These are phyloP conservation scores for Ramaria rubella DNA, from an alignment of 768 basidiomycete species.

Conservation along the genomic window DNA sequence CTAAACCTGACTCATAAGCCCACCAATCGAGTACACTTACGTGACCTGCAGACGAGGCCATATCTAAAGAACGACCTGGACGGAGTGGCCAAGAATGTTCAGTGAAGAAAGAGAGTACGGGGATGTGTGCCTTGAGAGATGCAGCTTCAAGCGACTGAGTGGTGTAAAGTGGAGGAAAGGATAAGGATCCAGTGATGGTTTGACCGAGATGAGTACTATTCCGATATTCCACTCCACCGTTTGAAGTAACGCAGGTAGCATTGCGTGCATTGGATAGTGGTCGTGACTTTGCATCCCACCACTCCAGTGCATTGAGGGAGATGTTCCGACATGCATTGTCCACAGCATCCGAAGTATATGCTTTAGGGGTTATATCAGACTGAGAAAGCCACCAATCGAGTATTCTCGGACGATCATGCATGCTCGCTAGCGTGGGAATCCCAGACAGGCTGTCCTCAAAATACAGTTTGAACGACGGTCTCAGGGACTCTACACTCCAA, in stretches of 20 bases:
- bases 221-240: neutral
- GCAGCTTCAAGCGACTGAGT: constrained; percentile 76
- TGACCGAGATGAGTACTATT: neutral
- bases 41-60: constrained; percentile 73
- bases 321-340: constrained; percentile 77
- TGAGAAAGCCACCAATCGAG: constrained; percentile 79
- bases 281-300: constrained; percentile 65
- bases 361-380: constrained; percentile 46
- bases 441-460: constrained; percentile 49
- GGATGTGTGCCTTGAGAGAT: constrained; percentile 68
- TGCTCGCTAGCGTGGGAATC: constrained; percentile 72
- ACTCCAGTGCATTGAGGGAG: constrained; percentile 66
- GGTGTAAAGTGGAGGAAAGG: constrained; percentile 61
- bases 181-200: neutral
- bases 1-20: constrained; percentile 62
- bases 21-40: constrained; percentile 80
- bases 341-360: constrained; percentile 54
- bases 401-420: constrained; percentile 62
- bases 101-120: constrained; percentile 45
- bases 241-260: no score
- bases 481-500: constrained; percentile 29
- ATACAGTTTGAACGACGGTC: constrained; percentile 53
- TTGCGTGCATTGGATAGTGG: neutral
- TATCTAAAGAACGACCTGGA: constrained; percentile 80
- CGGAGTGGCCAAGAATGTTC: constrained; percentile 59